Conservation (phyloP, 2,329 filamentous ascomycete species). For the Zopfia rhizophila region DNA sequence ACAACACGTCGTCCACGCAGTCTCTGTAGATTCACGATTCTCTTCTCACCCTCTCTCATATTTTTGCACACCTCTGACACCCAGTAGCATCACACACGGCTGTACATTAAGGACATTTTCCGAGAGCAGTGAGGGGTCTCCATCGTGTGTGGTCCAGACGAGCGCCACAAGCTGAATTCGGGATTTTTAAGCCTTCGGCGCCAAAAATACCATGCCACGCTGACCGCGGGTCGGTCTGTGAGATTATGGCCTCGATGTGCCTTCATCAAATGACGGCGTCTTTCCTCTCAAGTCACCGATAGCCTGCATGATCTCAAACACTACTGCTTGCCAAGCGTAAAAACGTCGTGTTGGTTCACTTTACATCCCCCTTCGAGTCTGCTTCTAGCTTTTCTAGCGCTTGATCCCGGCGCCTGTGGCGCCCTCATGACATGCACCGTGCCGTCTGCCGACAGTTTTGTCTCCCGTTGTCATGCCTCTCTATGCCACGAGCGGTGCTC, state of each 20-base stretch:
- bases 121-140: constrained; percentile 1
- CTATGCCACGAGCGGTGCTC: constrained; percentile 7
- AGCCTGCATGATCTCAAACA: constrained; percentile 4
- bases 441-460: neutral
- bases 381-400: constrained; percentile 13
- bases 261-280: constrained; percentile 15
- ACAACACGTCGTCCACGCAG: too few relatives aligned
- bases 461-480: neutral
- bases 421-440: neutral
- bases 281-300: constrained; percentile 5
- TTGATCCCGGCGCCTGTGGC: neutral
- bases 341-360: constrained; percentile 12
- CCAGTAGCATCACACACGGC: neutral
- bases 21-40: neutral
- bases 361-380: constrained; percentile 8
- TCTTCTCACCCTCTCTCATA: neutral
- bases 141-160: constrained; percentile 5
- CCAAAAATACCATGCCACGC: constrained; percentile 12
- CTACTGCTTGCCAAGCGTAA: constrained; percentile 8
- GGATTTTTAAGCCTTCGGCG: constrained; percentile 1
- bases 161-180: constrained; percentile 13
- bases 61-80: neutral
- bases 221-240: constrained; percentile 3
- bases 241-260: neutral
- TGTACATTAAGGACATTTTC: constrained; percentile 2